Evolutionary conservation across 177 flowering plant species (phyloP).

Genomic region (Tripterygium wilfordii): DNA sequence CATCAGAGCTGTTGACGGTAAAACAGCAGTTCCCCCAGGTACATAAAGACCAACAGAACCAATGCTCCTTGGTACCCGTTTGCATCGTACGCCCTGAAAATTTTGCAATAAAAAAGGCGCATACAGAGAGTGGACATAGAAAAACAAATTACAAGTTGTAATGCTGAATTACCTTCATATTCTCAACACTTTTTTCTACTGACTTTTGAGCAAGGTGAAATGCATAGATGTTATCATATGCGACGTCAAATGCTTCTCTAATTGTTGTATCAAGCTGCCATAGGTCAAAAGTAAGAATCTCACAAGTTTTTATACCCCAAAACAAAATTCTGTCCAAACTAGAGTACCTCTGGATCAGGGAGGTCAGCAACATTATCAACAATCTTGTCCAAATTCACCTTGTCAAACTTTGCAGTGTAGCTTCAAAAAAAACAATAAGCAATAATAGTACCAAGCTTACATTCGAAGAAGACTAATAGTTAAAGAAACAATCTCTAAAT

Average conservation of each 20-base stretch:
- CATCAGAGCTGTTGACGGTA: conserved; percentile 98
- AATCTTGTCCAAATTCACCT: conserved; percentile 57
- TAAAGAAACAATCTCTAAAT: background rate
- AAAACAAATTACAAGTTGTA: background rate
- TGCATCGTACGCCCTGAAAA: conserved; percentile 87
- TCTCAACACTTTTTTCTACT: conserved; percentile 70
- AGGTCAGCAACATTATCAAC: conserved; percentile 65
- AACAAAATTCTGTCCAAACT: background rate
- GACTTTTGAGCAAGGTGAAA: conserved; percentile 88
- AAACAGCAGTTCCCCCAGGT: conserved; percentile 98
- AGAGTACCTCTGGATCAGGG: conserved; percentile 75
- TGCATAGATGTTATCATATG: conserved; percentile 85
- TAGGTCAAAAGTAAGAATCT: background rate
- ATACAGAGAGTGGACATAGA: background rate
- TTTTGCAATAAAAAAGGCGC: conserved; percentile 5
- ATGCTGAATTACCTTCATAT: conserved; percentile 62
- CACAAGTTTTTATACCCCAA: background rate
- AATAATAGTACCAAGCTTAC: background rate
- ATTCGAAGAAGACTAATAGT: background rate
- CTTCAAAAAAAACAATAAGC: conserved; percentile 29
- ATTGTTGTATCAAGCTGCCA: conserved; percentile 74
- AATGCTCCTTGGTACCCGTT: conserved; percentile 86
- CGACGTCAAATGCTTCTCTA: conserved; percentile 89
- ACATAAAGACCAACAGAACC: conserved; percentile 95
- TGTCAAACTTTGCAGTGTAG: conserved; percentile 79